Conservation (phyloP, 1,139 yeast genomes). For the Suhomyces yuchorum region DNA sequence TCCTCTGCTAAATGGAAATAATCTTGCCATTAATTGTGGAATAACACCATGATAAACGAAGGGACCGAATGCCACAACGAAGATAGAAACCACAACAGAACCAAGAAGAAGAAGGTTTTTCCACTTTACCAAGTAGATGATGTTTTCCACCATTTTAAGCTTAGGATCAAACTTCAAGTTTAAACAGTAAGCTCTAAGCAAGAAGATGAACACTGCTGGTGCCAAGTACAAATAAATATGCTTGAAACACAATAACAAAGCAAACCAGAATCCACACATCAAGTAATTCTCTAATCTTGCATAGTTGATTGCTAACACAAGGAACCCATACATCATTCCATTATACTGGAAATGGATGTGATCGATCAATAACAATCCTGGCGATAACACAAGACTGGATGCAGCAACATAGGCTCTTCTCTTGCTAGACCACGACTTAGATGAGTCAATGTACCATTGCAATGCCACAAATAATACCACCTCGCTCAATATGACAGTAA, state of each 20-base stretch:
- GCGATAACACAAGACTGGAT: constrained; percentile 80
- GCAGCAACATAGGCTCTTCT: constrained; percentile 73
- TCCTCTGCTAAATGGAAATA: constrained; percentile 95
- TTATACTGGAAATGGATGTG: constrained; percentile 95
- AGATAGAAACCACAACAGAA: constrained; percentile 61
- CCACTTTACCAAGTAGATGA: constrained; percentile 60
- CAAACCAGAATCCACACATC: constrained; percentile 71
- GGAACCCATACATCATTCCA: constrained; percentile 86
- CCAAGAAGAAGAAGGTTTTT: constrained; percentile 62
- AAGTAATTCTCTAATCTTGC: constrained; percentile 63
- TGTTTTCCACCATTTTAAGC: constrained; percentile 26
- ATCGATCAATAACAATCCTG: constrained; percentile 85
- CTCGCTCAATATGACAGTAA: constrained; percentile 80
- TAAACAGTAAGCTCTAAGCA: constrained; percentile 72
- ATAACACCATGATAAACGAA: constrained; percentile 65
- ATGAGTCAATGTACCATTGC: constrained; percentile 67
- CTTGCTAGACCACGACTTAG: constrained; percentile 28
- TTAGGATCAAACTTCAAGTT: constrained; percentile 39
- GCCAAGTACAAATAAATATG: constrained; percentile 92
- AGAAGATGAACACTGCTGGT: constrained; percentile 85
- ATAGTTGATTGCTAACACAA: constrained; percentile 70
- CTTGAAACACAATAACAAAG: constrained; percentile 83
- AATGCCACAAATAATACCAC: constrained; percentile 66
- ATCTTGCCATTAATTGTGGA: constrained; percentile 64
- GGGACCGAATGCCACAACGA: constrained; percentile 77